phyloP scores from a whole-genome alignment of 441 rosid species.

The Rhodomyrtus psidioides region DNA sequence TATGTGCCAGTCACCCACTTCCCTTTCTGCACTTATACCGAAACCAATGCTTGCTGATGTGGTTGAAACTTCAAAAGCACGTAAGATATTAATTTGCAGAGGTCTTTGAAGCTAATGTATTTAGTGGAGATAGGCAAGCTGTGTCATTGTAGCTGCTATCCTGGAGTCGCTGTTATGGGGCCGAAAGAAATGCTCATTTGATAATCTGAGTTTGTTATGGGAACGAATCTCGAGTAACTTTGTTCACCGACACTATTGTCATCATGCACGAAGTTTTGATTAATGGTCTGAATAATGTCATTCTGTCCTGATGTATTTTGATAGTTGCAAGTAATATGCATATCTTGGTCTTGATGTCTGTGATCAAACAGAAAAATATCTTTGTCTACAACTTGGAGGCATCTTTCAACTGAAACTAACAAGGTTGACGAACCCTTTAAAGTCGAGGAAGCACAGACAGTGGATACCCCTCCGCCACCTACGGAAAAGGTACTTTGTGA shows the following conservation, averaged over 20 bases:
- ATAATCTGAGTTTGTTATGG: not conserved
- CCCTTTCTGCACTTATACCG: not conserved
- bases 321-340: not conserved
- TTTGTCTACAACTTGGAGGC: slow-evolving; percentile 34
- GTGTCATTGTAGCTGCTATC: not conserved
- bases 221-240: not conserved
- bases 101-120: not conserved
- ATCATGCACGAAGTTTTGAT: not conserved
- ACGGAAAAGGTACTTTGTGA: slow-evolving; percentile 51
- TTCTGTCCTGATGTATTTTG: not conserved
- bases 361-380: slow-evolving; percentile 25
- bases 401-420: slow-evolving; percentile 55
- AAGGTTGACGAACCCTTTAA: slow-evolving; percentile 67
- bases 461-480: slow-evolving; percentile 64
- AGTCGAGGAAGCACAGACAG: slow-evolving; percentile 90
- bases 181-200: not conserved
- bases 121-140: not conserved
- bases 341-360: not conserved
- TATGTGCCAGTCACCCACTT: not conserved
- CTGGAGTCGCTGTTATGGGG: not conserved
- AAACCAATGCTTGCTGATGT: not conserved
- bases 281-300: not conserved
- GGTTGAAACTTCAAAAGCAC: not conserved
- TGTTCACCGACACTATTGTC: not conserved
- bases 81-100: not conserved